phyloP scores from a whole-genome alignment of 371 early-diverging fungal genomes.

The Capillidium heterosporum region DNA sequence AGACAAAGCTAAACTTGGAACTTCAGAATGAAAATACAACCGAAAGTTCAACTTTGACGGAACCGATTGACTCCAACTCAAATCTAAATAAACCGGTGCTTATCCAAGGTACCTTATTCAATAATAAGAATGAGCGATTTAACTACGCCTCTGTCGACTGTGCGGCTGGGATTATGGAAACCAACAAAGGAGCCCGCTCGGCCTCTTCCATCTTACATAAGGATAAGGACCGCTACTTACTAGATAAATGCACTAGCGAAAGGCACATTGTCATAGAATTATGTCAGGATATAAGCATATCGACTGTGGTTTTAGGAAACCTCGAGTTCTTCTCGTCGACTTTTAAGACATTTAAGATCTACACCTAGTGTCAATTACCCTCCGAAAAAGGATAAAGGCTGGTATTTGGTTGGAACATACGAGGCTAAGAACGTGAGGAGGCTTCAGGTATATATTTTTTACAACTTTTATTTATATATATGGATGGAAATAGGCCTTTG shows the following conservation, averaged over 20 bases:
- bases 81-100: neutral
- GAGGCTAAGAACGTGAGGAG: slow-evolving; percentile 66
- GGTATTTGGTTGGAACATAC: slow-evolving; percentile 68
- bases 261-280: slow-evolving; percentile 82
- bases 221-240: slow-evolving; percentile 81
- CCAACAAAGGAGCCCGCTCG: slow-evolving; percentile 69
- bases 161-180: slow-evolving; percentile 68
- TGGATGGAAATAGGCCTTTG: slow-evolving; percentile 43
- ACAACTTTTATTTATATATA: neutral
- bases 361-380: slow-evolving; percentile 67
- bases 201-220: slow-evolving; percentile 67
- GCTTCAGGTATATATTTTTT: slow-evolving; percentile 34
- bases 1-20: too few species aligned
- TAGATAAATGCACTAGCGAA: slow-evolving; percentile 63
- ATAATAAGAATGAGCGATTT: slow-evolving; percentile 33
- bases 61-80: too few species aligned
- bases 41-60: too few species aligned
- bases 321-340: slow-evolving; percentile 92
- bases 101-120: neutral
- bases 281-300: slow-evolving; percentile 83
- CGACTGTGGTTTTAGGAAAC: slow-evolving; percentile 78
- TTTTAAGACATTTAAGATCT: slow-evolving; percentile 70
- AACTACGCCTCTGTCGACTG: slow-evolving; percentile 90
- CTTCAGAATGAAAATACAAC: too few species aligned
- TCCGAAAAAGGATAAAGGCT: slow-evolving; percentile 42